Base-by-base conservation (phyloP, 768 basidiomycete genomes). In the Butyriboletus loyo region DNA sequence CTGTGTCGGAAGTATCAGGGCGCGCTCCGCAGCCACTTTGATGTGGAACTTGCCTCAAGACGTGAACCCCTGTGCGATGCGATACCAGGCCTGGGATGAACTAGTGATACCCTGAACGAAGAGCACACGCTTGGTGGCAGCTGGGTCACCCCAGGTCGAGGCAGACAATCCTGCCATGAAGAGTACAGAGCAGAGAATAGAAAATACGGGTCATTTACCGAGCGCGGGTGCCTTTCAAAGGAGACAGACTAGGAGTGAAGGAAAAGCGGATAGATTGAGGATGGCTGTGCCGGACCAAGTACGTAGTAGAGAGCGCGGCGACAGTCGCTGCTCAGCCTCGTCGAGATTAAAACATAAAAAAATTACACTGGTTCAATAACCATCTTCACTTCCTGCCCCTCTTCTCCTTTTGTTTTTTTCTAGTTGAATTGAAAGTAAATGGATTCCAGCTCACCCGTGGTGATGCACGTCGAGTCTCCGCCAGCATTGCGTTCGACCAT, bases 401-500 rank as follows among this genome's bases (percentile, higher is more conserved):
- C 21, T 36, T 38, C n/a, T 11, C 11, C 17, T 0, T 5, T 4
- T 7, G 14, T 17, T 14, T 19, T 2, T 30, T 14, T 37, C 24
- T 5, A 10, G 25, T 19, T 13, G 10, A 30, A 8, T 30, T 24
- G 19, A 27, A 22, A 37, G 14, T 11, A 38, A 36, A 63, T 63
- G 62, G 55, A 55, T 25, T 46, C 52, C 28, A 43, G 32, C 15
- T 46, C 47, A 7, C 55, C 38, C 15, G 38, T 63, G 31, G 46
- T 53, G 32, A 46, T 50, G 44, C 51, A 57, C 49, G 55, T 55
- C 50, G 69, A 67, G 49, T 50, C 73, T 35, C 65, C 70, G 35
- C 65, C 71, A 35, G 68, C 67, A 6, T 66, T 77, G 31, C 76
- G 86, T 51, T 60, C 67, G 56, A 84, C 84, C 54, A 87, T 90